Evolutionary conservation across 805 yeast genomes (phyloP).

Genomic region (Yarrowia yakushimensis): DNA sequence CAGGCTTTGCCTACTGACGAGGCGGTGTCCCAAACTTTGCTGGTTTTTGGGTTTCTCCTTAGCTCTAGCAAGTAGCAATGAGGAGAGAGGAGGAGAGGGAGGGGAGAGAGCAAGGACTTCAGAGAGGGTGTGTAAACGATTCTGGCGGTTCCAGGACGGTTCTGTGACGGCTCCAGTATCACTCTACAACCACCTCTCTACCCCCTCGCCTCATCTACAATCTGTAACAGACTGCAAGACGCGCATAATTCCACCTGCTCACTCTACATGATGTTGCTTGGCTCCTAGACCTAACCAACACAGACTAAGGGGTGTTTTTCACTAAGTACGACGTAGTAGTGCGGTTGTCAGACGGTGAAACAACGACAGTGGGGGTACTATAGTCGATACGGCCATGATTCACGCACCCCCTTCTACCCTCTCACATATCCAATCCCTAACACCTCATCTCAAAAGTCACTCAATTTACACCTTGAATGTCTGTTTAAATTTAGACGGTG

Average conservation of each 20-base stretch:
- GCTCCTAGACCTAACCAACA: conserved; percentile 13
- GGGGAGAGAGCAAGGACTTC: not conserved
- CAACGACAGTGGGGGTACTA: too few relatives aligned
- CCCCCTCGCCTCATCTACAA: not conserved
- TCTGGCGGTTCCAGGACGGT: too few relatives aligned
- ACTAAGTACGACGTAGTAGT: too few relatives aligned
- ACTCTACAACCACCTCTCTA: too few relatives aligned
- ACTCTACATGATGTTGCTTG: conserved; percentile 10
- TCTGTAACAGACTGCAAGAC: not conserved
- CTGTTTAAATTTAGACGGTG: not conserved
- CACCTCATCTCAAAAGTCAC: not conserved
- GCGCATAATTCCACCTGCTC: conserved; percentile 17
- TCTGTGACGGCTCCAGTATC: too few relatives aligned
- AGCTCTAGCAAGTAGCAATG: not conserved
- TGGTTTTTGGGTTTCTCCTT: too few relatives aligned
- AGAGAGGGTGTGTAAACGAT: too few relatives aligned
- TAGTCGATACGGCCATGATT: too few relatives aligned
- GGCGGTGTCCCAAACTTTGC: conserved; percentile 18
- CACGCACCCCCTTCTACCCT: too few relatives aligned
- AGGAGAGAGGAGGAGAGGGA: not conserved
- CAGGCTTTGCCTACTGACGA: conserved; percentile 20
- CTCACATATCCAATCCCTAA: not conserved
- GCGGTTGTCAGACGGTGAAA: too few relatives aligned
- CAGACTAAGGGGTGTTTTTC: too few relatives aligned
- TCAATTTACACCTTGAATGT: not conserved